These are phyloP conservation scores for Citrus unshiu DNA, from an alignment of 345 rosid species.

Conservation along the genomic window DNA sequence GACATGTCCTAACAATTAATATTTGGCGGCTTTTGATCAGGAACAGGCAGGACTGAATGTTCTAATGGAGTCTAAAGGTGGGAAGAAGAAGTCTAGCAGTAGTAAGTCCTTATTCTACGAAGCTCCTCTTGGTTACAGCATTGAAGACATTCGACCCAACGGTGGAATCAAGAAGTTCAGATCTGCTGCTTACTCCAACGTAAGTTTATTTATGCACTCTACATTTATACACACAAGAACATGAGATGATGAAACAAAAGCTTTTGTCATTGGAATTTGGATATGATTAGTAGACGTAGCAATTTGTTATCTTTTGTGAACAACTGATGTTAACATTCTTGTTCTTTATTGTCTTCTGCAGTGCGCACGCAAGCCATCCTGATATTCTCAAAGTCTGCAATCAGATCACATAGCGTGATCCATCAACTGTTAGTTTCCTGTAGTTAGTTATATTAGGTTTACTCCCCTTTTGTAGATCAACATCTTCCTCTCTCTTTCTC, in stretches of 20 bases:
- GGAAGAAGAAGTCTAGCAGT: constrained; percentile 69
- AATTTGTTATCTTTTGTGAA: neutral
- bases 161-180: constrained; percentile 91
- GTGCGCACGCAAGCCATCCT: constrained; percentile 75
- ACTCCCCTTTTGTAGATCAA: constrained; percentile 1
- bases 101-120: constrained; percentile 60
- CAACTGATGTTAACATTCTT: neutral
- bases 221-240: neutral
- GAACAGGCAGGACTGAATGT: constrained; percentile 54
- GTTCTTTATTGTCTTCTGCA: constrained; percentile 26
- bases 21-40: constrained; percentile 18
- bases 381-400: constrained; percentile 26
- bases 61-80: constrained; percentile 88
- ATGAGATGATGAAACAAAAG: neutral
- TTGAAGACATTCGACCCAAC: constrained; percentile 86
- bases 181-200: constrained; percentile 96
- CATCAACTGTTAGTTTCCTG: constrained; percentile 5
- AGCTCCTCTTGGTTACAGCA: constrained; percentile 93
- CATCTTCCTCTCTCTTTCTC: constrained; percentile 22
- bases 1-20: neutral
- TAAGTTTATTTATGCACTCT: constrained; percentile 18
- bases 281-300: neutral
- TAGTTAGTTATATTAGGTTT: constrained; percentile 15
- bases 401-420: constrained; percentile 38
- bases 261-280: neutral